These are phyloP conservation scores for Dysphania ambrosioides DNA, from an alignment of 148 eudicot genomes.

Conservation along the genomic window DNA sequence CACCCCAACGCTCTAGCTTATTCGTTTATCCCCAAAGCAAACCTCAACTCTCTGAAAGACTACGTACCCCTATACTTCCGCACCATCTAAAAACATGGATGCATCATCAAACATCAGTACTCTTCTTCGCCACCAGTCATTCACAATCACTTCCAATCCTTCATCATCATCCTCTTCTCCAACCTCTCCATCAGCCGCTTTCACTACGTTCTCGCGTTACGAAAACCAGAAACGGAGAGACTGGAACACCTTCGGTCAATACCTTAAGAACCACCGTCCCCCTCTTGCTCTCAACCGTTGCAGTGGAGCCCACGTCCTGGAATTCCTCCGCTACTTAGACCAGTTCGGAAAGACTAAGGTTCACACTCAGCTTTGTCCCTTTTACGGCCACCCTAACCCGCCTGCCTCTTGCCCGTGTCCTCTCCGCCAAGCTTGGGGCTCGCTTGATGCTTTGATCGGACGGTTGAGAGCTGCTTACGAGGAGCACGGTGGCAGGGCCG, in stretches of 20 bases:
- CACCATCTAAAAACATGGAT: neutral
- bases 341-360: constrained; percentile 56
- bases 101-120: neutral
- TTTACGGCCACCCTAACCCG: constrained; percentile 51
- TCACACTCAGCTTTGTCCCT: constrained; percentile 44
- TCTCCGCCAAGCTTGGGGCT: constrained; percentile 56
- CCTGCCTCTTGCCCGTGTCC: constrained; percentile 56
- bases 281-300: constrained; percentile 41
- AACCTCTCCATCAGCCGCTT: neutral
- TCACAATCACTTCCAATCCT: too few species aligned
- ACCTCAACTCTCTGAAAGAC: neutral
- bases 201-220: constrained; percentile 21
- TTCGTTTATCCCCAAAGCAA: neutral
- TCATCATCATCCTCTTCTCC: constrained; percentile 13
- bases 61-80: neutral
- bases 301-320: constrained; percentile 51
- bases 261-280: constrained; percentile 47
- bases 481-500: constrained; percentile 49
- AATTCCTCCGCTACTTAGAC: constrained; percentile 46
- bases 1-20: neutral
- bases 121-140: too few species aligned
- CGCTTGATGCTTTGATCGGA: constrained; percentile 50
- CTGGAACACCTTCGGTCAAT: constrained; percentile 50
- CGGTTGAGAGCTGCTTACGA: constrained; percentile 55
- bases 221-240: constrained; percentile 47